Base-by-base conservation (phyloP, 225 moss, liverwort and hornwort genomes). In the Rhytidiadelphus loreus region DNA sequence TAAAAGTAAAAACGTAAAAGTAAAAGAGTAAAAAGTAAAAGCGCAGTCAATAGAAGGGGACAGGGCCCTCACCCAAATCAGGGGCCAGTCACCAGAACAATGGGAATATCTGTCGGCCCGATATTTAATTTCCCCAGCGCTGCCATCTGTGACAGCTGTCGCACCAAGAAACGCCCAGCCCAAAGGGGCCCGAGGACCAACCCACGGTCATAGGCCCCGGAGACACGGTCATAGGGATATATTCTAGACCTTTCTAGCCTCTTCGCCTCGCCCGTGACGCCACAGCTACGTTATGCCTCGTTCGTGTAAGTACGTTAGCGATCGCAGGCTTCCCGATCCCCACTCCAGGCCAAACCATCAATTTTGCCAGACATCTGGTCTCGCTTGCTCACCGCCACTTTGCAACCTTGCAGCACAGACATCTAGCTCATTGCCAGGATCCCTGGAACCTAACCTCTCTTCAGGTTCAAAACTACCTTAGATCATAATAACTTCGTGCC, bases 81-180 rank as follows among this genome's bases (percentile, higher is more conserved):
- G 19, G 41, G 80, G 29, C 80, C 69, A 69, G 56, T 52, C 33
- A 50, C 44, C 85, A 60, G 48, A 85, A 6, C 70, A 0, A 14
- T 26, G 71, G 39, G 88, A 91, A 83, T 91, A 89, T 86, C 78
- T 88, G 83, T 89, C 86, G 91, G 86, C 64, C 58, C 72, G 89
- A 89, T 89, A 77, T 86, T 86, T 89, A 46, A 85, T 52, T 59
- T 29, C 58, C 80, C 18, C 37, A 77, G 70, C n/a, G 24, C 68
- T 66, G 23, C 68, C 77, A 37, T 3, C 24, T 1, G 1, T 16
- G 48, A 71, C 88, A 91, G 83, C 64, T 91, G 88, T 78, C 82
- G 7, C 32, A 16, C 35, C 48, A 0, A 0, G 8, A 82, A 32
- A 55, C 70, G 83, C 6, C 46, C 73, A 20, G 8, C 33, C 75